Percentiles rank a stretch among this genome's conserved stretches.
Conservation (phyloP, 768 basidiomycete species). For the Mycena olivaceomarginata region DNA sequence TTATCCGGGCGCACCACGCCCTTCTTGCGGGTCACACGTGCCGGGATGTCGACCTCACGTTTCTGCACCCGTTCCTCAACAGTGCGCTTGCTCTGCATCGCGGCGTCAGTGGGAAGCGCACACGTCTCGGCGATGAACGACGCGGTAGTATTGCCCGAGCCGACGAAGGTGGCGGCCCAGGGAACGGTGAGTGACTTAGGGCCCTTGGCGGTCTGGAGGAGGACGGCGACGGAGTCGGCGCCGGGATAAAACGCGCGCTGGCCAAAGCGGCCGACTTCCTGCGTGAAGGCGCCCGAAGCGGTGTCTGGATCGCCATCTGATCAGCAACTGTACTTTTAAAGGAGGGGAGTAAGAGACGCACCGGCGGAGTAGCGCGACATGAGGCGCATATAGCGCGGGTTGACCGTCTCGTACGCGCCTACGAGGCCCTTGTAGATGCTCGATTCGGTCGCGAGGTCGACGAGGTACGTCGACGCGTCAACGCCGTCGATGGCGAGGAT, state of each 20-base stretch:
- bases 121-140: slow-evolving; percentile 42
- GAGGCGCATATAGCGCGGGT: slow-evolving; percentile 42
- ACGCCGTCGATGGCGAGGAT: slow-evolving; percentile 41
- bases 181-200: slow-evolving; percentile 36
- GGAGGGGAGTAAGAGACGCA: neutral
- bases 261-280: slow-evolving; percentile 43
- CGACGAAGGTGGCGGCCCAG: slow-evolving; percentile 44
- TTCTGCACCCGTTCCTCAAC: neutral
- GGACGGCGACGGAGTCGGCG: slow-evolving; percentile 28
- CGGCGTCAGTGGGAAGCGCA: neutral
- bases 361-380: slow-evolving; percentile 44
- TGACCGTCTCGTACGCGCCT: slow-evolving; percentile 39
- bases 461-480: slow-evolving; percentile 33
- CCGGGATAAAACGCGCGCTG: slow-evolving; percentile 44
- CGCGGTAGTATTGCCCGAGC: slow-evolving; percentile 35
- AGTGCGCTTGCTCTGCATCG: neutral
- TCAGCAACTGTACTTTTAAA: no score
- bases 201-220: slow-evolving; percentile 25
- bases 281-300: slow-evolving; percentile 37
- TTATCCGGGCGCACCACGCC: slow-evolving; percentile 35
- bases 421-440: slow-evolving; percentile 44
- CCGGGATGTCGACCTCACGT: slow-evolving; percentile 8
- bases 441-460: slow-evolving; percentile 35
- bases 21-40: slow-evolving; percentile 16
- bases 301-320: slow-evolving; percentile 12